Percentiles rank a stretch among this genome's conserved stretches.
phyloP scores from a whole-genome alignment of 1,284 basidiomycete species.

The Sphaerobolus stellatus region DNA sequence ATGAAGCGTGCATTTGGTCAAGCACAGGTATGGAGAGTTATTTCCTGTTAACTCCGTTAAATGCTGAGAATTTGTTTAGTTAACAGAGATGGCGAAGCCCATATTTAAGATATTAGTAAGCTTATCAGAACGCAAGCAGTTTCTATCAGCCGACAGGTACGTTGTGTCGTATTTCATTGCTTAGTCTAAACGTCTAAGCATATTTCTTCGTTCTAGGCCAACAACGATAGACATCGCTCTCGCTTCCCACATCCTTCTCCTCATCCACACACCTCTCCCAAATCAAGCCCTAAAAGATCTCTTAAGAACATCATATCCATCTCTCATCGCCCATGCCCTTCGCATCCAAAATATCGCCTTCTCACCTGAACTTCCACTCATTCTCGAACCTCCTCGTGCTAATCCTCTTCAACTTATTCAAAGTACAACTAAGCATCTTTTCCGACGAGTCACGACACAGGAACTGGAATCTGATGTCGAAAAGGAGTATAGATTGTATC shows the following conservation, averaged over 20 bases:
- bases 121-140: slow-evolving; percentile 51
- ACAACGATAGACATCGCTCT: slow-evolving; percentile 63
- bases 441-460: slow-evolving; percentile 1
- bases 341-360: slow-evolving; percentile 38
- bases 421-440: slow-evolving; percentile 5
- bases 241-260: slow-evolving; percentile 64
- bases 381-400: background rate
- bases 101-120: slow-evolving; percentile 57
- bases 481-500: slow-evolving; percentile 31
- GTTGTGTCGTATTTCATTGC: slow-evolving; percentile 5
- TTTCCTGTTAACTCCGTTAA: background rate
- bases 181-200: background rate
- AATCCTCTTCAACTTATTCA: slow-evolving; percentile 2
- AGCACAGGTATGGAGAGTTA: slow-evolving; percentile 51
- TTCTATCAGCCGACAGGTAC: slow-evolving; percentile 52
- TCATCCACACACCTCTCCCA: slow-evolving; percentile 58
- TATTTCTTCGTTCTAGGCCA: slow-evolving; percentile 39
- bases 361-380: slow-evolving; percentile 8
- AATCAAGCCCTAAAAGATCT: slow-evolving; percentile 57
- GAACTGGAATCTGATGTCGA: slow-evolving; percentile 30
- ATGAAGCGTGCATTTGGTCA: slow-evolving; percentile 56
- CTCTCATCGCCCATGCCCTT: slow-evolving; percentile 54
- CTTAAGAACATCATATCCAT: slow-evolving; percentile 53
- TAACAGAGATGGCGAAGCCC: slow-evolving; percentile 56
- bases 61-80: slow-evolving; percentile 35